Evolutionary conservation across 768 basidiomycete genomes (phyloP), one percentile per base, ranked within the genome.

Genomic region (Boletus sp.): DNA sequence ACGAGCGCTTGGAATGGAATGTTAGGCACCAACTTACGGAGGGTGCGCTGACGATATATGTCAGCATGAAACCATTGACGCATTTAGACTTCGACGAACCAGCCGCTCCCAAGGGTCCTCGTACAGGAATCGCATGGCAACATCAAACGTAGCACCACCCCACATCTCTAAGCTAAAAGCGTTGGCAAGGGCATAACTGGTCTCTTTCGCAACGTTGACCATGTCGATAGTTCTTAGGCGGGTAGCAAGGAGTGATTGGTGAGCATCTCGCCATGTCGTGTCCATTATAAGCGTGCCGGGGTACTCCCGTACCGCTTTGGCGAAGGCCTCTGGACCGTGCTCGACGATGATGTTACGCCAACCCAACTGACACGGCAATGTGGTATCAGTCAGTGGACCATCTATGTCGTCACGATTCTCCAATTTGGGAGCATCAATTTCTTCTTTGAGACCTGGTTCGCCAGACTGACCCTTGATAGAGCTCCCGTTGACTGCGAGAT

Each of bases 331-430:
- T 11, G 97, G 97, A 24, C 97, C 97, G 58, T 97, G 82, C 73
- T 98, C 93, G 63, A 97, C 90, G 72, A 99, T 97, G 74, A 99
- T 97, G 77, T 96, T 97, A 59, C 97, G 87, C 97, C 97, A 99
- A 55, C 97, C 97, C 28, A 83, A 77, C 61, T 87, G 82, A 75
- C 94, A 98, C 30, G 97, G 92, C 59, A 83, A 73, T 40, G 85
- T 83, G 18, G 89, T 83, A 70, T 99, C 95, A 62, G 96, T 73
- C 8, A 86, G 82, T 24, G 83, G 76, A 1, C 86, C 86, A 67
- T 84, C 80, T 4, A 90, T 85, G 68, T 92, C 87, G 39, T 90
- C 87, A 28, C 82, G 84, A 75, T 87, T 91, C 64, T 82, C 81
- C 64, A 99, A 79, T 55, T 80, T 80, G 46, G 97, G 97, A 60